Evolutionary conservation across 192 early-diverging fungal genomes (phyloP).

Genomic region (Geranomyces variabilis): DNA sequence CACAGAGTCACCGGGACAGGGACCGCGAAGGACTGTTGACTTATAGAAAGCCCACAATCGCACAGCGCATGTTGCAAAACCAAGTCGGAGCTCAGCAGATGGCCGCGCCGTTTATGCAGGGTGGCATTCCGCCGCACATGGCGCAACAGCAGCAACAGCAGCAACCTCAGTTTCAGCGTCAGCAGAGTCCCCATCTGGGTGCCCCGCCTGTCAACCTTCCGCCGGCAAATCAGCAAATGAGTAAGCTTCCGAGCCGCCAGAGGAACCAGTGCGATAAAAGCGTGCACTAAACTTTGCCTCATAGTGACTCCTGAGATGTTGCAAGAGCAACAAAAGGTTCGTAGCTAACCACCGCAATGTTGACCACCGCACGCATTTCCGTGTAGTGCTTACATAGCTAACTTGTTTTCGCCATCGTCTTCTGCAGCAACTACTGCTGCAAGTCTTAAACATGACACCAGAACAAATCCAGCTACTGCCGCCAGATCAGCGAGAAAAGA

Average conservation of each 20-base stretch:
- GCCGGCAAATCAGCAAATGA: conserved; percentile 27
- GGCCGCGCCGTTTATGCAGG: neutral
- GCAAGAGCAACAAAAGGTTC: conserved; percentile 67
- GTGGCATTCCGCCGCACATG: neutral
- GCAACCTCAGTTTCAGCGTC: conserved; percentile 14
- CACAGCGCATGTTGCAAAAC: conserved; percentile 30
- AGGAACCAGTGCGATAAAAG: neutral
- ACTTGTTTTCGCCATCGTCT: neutral
- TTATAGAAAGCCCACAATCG: no score
- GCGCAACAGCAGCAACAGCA: conserved; percentile 9
- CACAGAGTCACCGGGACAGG: neutral
- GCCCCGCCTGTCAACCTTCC: conserved; percentile 25
- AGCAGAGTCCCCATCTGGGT: neutral
- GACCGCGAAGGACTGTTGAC: neutral
- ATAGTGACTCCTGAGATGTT: conserved; percentile 25
- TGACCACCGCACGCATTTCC: no score
- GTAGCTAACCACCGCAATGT: neutral
- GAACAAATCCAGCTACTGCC: conserved; percentile 81
- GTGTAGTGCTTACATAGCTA: no score
- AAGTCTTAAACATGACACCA: conserved; percentile 79
- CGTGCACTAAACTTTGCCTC: neutral
- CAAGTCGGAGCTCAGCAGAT: neutral
- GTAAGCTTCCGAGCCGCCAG: neutral
- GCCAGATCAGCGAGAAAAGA: conserved; percentile 69
- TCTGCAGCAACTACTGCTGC: conserved; percentile 60